These are phyloP conservation scores for Colletotrichum tropicicola DNA, from an alignment of 2,329 filamentous ascomycete species.

Conservation along the genomic window DNA sequence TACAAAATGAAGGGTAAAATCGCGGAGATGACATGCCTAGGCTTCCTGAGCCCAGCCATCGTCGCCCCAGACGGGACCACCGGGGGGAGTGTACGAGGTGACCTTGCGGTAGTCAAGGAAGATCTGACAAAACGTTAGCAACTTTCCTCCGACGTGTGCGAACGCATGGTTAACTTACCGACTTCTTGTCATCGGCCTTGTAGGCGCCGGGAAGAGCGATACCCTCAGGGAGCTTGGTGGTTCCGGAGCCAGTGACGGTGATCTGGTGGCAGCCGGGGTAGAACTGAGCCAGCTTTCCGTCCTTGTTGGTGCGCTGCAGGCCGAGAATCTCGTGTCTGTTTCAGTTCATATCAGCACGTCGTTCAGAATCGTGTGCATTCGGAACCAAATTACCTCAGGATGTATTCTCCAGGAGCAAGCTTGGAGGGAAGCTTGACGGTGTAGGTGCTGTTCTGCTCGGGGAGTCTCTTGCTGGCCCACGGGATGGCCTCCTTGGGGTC, in stretches of 20 bases:
- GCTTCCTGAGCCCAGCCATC: constrained; percentile 28
- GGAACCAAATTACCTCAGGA: constrained; percentile 41
- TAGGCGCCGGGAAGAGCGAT: constrained; percentile 35
- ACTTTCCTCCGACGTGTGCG: not conserved
- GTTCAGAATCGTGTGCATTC: too few relatives aligned
- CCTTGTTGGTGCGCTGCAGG: constrained; percentile 58
- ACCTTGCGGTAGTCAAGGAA: constrained; percentile 37
- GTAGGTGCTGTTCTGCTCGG: constrained; percentile 42
- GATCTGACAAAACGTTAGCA: constrained; percentile 30
- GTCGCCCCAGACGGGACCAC: constrained; percentile 32
- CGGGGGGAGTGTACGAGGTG: constrained; percentile 36
- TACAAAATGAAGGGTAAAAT: not conserved
- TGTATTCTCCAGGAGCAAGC: constrained; percentile 55
- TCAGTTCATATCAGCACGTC: not conserved
- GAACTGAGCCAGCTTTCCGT: constrained; percentile 59
- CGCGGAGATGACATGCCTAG: not conserved
- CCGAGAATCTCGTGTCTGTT: constrained; percentile 61
- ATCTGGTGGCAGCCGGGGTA: constrained; percentile 68
- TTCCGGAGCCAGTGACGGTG: constrained; percentile 58
- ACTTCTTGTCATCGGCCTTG: constrained; percentile 33
- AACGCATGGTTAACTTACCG: not conserved
- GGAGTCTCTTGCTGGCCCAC: constrained; percentile 45
- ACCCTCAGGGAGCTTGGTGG: constrained; percentile 39
- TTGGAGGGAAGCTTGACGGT: constrained; percentile 51
- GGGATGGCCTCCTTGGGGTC: constrained; percentile 37